Conservation (phyloP, 306 rosid genomes). For the Medicago arabica region DNA sequence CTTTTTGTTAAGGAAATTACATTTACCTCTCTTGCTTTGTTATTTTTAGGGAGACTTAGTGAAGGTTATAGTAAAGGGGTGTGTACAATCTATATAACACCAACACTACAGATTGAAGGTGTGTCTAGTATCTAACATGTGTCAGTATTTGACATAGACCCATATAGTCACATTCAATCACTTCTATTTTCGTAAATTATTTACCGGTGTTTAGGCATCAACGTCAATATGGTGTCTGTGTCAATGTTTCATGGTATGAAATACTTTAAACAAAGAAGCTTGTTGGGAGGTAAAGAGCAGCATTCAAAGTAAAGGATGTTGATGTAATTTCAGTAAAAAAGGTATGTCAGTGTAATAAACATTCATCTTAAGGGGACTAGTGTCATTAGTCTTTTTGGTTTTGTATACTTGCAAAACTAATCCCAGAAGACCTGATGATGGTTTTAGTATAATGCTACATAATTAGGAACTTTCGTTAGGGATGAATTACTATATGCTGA, state of each 20-base stretch:
- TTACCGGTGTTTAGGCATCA: background rate
- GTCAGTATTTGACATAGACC: background rate
- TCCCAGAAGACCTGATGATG: conserved; percentile 32
- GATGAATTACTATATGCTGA: conserved; percentile 36
- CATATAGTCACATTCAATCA: too few relatives aligned
- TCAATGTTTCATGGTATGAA: background rate
- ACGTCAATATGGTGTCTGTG: background rate
- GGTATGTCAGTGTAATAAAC: background rate
- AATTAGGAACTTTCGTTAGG: conserved; percentile 49
- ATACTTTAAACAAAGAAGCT: background rate
- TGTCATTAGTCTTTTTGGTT: background rate
- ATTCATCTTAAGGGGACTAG: background rate
- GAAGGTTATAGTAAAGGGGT: background rate
- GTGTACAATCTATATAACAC: background rate
- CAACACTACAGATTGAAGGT: background rate
- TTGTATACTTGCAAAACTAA: conserved; percentile 13
- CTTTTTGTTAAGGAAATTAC: background rate
- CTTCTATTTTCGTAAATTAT: too few relatives aligned
- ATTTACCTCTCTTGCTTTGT: background rate
- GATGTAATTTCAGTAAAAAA: background rate
- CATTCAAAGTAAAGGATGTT: background rate
- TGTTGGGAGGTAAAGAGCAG: background rate
- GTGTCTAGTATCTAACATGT: background rate
- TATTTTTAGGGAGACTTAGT: background rate
- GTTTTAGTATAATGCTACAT: too few relatives aligned